Evolutionary conservation across 306 rosid genomes (phyloP).

Genomic region (Begonia peltatifolia): DNA sequence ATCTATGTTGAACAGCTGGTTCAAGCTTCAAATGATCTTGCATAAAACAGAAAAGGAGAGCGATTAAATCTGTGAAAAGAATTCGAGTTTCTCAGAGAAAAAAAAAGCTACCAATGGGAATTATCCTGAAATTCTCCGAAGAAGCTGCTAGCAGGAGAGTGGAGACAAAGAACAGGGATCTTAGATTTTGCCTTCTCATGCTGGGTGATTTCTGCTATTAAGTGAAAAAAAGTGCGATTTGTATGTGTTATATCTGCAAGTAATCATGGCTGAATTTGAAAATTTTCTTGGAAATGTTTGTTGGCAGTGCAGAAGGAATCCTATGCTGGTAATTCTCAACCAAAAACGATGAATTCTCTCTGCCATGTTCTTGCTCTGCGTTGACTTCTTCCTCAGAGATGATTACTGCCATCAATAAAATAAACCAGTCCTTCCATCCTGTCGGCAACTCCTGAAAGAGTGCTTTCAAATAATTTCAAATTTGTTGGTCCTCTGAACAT

Average conservation of each 20-base stretch:
- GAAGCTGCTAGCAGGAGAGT: conserved; percentile 45
- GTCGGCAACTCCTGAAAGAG: not conserved
- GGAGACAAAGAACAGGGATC: conserved; percentile 27
- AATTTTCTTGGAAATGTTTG: not conserved
- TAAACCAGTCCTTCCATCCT: not conserved
- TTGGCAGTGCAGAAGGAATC: not conserved
- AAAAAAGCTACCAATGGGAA: not conserved
- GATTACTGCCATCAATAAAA: not conserved
- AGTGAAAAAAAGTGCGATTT: not conserved
- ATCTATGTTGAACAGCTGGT: too few species aligned
- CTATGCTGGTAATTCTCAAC: not conserved
- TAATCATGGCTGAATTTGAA: not conserved
- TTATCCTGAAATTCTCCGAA: conserved; percentile 18
- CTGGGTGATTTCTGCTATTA: not conserved
- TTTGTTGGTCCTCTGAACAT: too few species aligned
- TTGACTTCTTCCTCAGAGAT: conserved; percentile 2
- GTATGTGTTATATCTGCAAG: not conserved
- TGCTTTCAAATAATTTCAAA: not conserved
- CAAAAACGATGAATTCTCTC: too few species aligned
- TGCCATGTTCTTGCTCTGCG: not conserved
- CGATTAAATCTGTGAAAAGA: too few species aligned
- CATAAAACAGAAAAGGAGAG: too few species aligned
- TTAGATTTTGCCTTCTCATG: conserved; percentile 34
- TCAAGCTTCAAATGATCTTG: too few species aligned
- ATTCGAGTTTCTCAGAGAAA: too few species aligned